Evolutionary conservation across 2,329 filamentous ascomycete genomes (phyloP).

Genomic region (Myriosclerotinia curreyana): DNA sequence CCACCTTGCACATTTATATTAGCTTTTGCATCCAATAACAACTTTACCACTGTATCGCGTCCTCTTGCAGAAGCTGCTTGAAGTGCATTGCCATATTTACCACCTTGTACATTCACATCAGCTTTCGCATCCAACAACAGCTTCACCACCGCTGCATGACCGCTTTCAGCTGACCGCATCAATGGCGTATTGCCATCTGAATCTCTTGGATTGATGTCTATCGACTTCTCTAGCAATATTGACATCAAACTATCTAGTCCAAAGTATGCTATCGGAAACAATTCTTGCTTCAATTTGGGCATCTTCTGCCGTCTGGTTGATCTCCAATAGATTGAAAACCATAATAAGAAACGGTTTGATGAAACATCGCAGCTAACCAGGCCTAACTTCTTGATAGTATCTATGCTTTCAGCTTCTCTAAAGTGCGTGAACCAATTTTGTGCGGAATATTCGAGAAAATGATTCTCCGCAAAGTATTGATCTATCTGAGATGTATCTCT

Average conservation of each 20-base stretch:
- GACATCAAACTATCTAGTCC: not conserved
- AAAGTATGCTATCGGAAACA: slow-evolving; percentile 5
- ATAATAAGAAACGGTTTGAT: slow-evolving; percentile 1
- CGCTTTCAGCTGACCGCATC: not conserved
- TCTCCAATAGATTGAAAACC: slow-evolving; percentile 2
- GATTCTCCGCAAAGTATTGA: not conserved
- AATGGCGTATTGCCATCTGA: not conserved
- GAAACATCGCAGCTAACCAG: not conserved
- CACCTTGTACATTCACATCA: not conserved
- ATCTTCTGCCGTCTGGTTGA: too few relatives aligned
- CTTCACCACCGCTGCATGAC: not conserved
- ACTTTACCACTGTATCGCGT: not conserved
- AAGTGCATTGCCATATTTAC: slow-evolving; percentile 4
- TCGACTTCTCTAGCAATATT: slow-evolving; percentile 1
- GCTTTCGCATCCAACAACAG: not conserved
- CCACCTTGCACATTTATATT: not conserved
- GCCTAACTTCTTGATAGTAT: not conserved
- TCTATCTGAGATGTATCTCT: too few relatives aligned
- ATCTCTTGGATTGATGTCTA: slow-evolving; percentile 1
- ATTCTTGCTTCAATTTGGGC: not conserved
- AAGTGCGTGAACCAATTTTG: slow-evolving; percentile 5
- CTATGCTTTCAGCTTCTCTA: not conserved
- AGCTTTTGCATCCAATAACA: too few relatives aligned
- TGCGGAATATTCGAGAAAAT: slow-evolving; percentile 14
- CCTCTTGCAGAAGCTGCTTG: not conserved